Evolutionary conservation across 2,329 filamentous ascomycete species (phyloP).

Genomic region (Shiraia sp.): DNA sequence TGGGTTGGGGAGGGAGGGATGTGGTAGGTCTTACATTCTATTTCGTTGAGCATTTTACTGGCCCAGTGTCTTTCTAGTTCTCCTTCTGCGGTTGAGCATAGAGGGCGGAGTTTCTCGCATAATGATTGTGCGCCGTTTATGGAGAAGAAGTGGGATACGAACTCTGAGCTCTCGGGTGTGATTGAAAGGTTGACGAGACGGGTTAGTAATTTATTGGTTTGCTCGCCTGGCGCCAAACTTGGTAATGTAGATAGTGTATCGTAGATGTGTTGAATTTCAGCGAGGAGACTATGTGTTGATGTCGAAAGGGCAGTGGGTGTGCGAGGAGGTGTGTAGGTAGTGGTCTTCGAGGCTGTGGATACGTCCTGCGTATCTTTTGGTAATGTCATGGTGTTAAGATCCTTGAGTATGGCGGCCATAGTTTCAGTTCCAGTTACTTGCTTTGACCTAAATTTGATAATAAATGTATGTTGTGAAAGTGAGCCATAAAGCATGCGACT

Average conservation of each 20-base stretch:
- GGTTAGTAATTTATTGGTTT: slow-evolving; percentile 43
- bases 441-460: too few relatives aligned
- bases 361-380: neutral
- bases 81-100: slow-evolving; percentile 53
- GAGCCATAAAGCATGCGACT: neutral
- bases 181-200: slow-evolving; percentile 46
- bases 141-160: slow-evolving; percentile 32
- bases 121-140: slow-evolving; percentile 38
- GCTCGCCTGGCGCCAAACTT: slow-evolving; percentile 34
- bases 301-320: slow-evolving; percentile 24
- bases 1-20: too few relatives aligned
- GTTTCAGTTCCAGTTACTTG: too few relatives aligned
- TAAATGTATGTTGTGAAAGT: too few relatives aligned
- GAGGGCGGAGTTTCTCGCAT: slow-evolving; percentile 43
- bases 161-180: slow-evolving; percentile 20
- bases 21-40: slow-evolving; percentile 12
- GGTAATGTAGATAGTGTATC: slow-evolving; percentile 14
- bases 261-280: slow-evolving; percentile 27
- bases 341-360: neutral
- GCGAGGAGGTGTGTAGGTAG: slow-evolving; percentile 19
- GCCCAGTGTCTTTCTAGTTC: slow-evolving; percentile 54
- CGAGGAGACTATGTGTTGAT: slow-evolving; percentile 22
- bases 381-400: neutral
- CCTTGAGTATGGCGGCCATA: neutral
- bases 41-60: slow-evolving; percentile 31